Evolutionary conservation across 768 basidiomycete genomes (phyloP), one percentile per base, ranked within the genome.

Genomic region (Coprinopsis sp.): DNA sequence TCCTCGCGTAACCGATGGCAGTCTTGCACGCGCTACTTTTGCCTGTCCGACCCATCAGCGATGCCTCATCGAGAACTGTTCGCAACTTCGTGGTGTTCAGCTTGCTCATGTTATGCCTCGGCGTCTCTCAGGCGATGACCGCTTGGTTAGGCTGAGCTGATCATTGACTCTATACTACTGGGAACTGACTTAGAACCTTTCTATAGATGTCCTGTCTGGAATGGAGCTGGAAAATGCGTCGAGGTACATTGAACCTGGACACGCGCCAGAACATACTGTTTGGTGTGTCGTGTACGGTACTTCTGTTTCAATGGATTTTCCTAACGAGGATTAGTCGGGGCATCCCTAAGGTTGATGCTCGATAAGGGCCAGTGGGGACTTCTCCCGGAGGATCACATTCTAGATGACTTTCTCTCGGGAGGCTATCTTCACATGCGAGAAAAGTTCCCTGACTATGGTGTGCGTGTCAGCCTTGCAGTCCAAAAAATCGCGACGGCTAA

Each of bases 221-320:
- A 33, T 50, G 44, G 44, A 6, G 22, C 27, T 50, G 49, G 49
- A 33, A 37, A 34, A 38, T 50, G 49, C 43, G 24, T 24, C n/a
- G 33, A 27, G 25, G 40, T 28, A 46, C 44, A 27, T 23, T 50
- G 44, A 50, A 50, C 31, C 49, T 50, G 34, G 49, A 45, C 27
- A 50, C 49, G 22, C 24, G 44, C 40, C 38, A 34, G 19, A 50
- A 50, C 37, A 16, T 50, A 30, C 46, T 50, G 28, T 31, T 27
- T 38, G 49, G 49, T 48, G 34, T 21, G 38, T 29, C 37, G n/a
- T 37, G 10, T 33, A 31, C 30, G 22, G 39, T 11, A 23, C 37
- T 29, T 30, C 30, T 28, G 27, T 42, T n/a, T 14, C 27, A 33
- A 39, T 23, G 37, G n/a, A 38, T 8, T n/a, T 47, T 38, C 46